Evolutionary conservation across 139 green algal genomes (phyloP).

Genomic region (Astrephomene gubernaculifera): DNA sequence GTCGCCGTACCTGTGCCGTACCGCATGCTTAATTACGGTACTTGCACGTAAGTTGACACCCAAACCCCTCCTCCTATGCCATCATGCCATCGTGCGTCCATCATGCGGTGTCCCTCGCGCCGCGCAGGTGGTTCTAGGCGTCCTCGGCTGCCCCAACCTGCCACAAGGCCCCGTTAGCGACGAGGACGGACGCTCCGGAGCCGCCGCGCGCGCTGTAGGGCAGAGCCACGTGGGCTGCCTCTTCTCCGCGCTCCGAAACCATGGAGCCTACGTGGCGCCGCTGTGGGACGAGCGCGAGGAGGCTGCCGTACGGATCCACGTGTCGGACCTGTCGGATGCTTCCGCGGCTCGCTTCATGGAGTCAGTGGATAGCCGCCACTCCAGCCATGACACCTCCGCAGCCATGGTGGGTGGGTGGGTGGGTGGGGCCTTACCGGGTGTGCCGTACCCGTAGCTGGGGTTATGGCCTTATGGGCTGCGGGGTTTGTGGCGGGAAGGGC

Average conservation of each 20-base stretch:
- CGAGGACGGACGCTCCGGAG: slow-evolving; percentile 1
- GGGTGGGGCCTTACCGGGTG: too few species aligned
- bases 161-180: slow-evolving; percentile 62
- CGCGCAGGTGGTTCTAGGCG: slow-evolving; percentile 78
- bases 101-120: too few species aligned
- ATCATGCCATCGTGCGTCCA: too few species aligned
- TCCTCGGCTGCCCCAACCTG: slow-evolving; percentile 97
- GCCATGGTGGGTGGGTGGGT: slow-evolving; percentile 51
- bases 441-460: too few species aligned
- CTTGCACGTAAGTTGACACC: too few species aligned
- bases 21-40: too few species aligned
- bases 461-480: too few species aligned
- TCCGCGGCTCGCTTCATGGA: slow-evolving; percentile 86
- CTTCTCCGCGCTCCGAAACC: slow-evolving; percentile 77
- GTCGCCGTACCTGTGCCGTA: too few species aligned
- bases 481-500: too few species aligned
- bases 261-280: slow-evolving; percentile 69
- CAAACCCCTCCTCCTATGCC: too few species aligned
- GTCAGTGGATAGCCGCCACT: slow-evolving; percentile 87
- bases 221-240: slow-evolving; percentile 68
- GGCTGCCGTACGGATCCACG: slow-evolving; percentile 46
- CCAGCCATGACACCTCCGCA: slow-evolving; percentile 77
- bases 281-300: slow-evolving; percentile 55
- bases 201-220: neutral
- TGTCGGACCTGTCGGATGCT: slow-evolving; percentile 45